Evolutionary conservation across 2,329 filamentous ascomycete genomes (phyloP).

Genomic region (Alternaria ventricosa): DNA sequence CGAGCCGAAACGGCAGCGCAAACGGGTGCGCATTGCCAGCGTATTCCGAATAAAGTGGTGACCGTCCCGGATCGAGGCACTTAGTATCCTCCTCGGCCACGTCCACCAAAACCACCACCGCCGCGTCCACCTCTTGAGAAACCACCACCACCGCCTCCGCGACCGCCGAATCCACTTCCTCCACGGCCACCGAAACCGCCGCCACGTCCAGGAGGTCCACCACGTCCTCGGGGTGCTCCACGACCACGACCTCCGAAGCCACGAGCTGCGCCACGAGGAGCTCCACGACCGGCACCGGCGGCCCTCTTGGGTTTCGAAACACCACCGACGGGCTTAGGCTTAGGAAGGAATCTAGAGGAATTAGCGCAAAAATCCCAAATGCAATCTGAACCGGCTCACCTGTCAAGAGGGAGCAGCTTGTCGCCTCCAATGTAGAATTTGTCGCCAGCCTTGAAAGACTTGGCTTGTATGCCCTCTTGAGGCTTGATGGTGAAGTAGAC

Average conservation of each 20-base stretch:
- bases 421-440: constrained; percentile 96
- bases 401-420: constrained; percentile 93
- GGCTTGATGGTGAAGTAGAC: constrained; percentile 99
- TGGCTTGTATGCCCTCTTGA: constrained; percentile 91
- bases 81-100: constrained; percentile 44
- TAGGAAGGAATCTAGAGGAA: constrained; percentile 78
- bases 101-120: constrained; percentile 30
- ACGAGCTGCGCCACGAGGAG: constrained; percentile 49
- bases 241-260: constrained; percentile 46
- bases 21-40: constrained; percentile 19
- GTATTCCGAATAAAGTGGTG: constrained; percentile 8
- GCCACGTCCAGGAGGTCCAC: constrained; percentile 53
- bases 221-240: constrained; percentile 60
- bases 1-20: constrained; percentile 25
- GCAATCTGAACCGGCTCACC: constrained; percentile 52
- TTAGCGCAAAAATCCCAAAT: constrained; percentile 24
- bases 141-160: constrained; percentile 53
- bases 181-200: constrained; percentile 27
- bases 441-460: constrained; percentile 93
- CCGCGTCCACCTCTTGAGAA: constrained; percentile 24
- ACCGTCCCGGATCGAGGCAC: constrained; percentile 12
- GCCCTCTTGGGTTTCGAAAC: constrained; percentile 73
- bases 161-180: constrained; percentile 43
- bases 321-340: constrained; percentile 78
- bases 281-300: constrained; percentile 67